phyloP scores from a whole-genome alignment of 805 yeast species.

The Starmera amethionina region DNA sequence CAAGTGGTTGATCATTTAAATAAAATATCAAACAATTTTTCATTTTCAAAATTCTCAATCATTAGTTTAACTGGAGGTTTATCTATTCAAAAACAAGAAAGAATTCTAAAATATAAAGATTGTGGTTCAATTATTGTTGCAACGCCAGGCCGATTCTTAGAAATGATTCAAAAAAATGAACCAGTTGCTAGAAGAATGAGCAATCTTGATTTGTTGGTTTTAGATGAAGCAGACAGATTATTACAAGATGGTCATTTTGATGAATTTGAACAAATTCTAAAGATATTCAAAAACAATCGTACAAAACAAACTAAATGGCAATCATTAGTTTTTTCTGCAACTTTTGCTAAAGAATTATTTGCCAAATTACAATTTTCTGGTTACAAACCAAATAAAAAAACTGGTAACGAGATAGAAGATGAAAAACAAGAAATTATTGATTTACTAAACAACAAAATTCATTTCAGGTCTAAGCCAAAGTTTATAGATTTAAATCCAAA shows the following conservation, averaged over 20 bases:
- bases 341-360: conserved; percentile 77
- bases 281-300: conserved; percentile 45
- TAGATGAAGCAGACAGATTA: conserved; percentile 94
- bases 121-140: conserved; percentile 78
- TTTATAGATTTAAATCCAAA: conserved; percentile 83
- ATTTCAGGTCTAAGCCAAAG: conserved; percentile 60
- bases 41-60: conserved; percentile 45
- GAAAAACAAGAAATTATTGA: conserved; percentile 51
- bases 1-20: conserved; percentile 82
- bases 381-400: conserved; percentile 19
- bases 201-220: conserved; percentile 42
- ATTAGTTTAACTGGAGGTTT: conserved; percentile 89
- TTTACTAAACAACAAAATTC: conserved; percentile 57
- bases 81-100: conserved; percentile 86
- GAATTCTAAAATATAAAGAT: conserved; percentile 54
- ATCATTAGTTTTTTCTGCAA: conserved; percentile 90
- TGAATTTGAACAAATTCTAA: conserved; percentile 76
- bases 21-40: conserved; percentile 40
- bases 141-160: conserved; percentile 91
- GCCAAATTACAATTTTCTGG: conserved; percentile 49
- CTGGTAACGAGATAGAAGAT: conserved; percentile 15
- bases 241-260: conserved; percentile 95
- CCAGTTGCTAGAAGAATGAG: conserved; percentile 30
- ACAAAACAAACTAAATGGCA: conserved; percentile 49
- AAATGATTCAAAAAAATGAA: conserved; percentile 57